These are phyloP conservation scores for Falciphora oryzae DNA, from an alignment of 2,329 filamentous ascomycete genomes.

Conservation along the genomic window DNA sequence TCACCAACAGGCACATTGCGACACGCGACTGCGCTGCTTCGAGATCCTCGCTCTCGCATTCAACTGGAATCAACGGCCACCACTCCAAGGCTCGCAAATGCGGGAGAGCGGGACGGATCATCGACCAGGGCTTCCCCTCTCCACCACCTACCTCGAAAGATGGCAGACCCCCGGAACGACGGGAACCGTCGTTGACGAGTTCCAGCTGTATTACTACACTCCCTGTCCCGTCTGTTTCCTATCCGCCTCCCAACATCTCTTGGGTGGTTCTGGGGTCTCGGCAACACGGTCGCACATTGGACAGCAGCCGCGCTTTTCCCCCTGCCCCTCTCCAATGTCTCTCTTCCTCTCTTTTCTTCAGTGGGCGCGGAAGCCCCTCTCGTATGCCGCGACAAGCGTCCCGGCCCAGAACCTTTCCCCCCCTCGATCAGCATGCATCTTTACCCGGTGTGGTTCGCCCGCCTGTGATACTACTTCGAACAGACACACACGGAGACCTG, in stretches of 20 bases:
- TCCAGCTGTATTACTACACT: background rate
- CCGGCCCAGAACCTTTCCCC: background rate
- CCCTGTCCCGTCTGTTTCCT: background rate
- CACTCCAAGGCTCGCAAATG: too few relatives aligned
- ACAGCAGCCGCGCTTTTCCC: too few relatives aligned
- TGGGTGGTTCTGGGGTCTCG: too few relatives aligned
- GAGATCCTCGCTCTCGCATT: background rate
- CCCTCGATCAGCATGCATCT: background rate
- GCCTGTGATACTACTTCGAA: background rate
- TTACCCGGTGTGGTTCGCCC: background rate
- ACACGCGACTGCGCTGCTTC: background rate
- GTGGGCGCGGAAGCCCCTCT: background rate
- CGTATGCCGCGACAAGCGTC: slow-evolving; percentile 1
- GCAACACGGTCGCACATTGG: too few relatives aligned
- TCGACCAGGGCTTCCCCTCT: too few relatives aligned
- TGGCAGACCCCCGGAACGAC: background rate
- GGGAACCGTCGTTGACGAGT: background rate
- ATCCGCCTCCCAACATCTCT: too few relatives aligned
- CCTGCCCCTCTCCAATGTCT: too few relatives aligned
- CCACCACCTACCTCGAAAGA: too few relatives aligned
- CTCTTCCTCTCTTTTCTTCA: too few relatives aligned
- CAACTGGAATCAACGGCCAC: too few relatives aligned
- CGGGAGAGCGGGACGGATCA: too few relatives aligned
- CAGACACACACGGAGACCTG: too few relatives aligned
- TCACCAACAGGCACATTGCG: background rate